Percentiles rank a stretch among this genome's conserved stretches.
Evolutionary conservation across 495 filamentous ascomycete genomes (phyloP).

Genomic region (Cercophora sp.): DNA sequence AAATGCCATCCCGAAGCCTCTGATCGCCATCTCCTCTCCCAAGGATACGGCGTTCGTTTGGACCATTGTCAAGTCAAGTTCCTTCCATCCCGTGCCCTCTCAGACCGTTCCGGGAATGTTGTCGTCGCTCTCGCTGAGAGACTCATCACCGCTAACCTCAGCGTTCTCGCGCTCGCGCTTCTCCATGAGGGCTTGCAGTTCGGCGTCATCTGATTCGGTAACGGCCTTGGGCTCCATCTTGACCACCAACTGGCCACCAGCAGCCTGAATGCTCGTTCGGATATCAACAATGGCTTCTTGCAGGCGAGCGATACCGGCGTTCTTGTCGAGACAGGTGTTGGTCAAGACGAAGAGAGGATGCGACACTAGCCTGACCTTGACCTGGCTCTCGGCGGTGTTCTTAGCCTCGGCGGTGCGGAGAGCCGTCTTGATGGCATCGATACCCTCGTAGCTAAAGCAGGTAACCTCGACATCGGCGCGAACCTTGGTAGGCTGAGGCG

Average conservation of each 20-base stretch:
- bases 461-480: conserved; percentile 97
- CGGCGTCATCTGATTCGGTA: conserved; percentile 95
- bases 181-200: conserved; percentile 96
- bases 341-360: conserved; percentile 93
- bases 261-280: conserved; percentile 63
- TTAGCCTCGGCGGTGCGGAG: conserved; percentile 81
- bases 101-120: conserved; percentile 51
- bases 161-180: conserved; percentile 97
- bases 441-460: conserved; percentile 97
- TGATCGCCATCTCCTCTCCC: background rate
- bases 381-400: conserved; percentile 83
- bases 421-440: conserved; percentile 92
- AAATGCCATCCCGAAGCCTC: background rate
- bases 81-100: background rate
- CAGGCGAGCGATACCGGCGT: conserved; percentile 71
- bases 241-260: conserved; percentile 74
- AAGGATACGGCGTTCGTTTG: background rate
- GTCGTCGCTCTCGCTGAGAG: conserved; percentile 88
- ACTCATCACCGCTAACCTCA: conserved; percentile 95
- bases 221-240: conserved; percentile 99
- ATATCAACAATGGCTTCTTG: conserved; percentile 87
- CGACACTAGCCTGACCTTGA: conserved; percentile 94
- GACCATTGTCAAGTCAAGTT: background rate
- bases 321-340: conserved; percentile 92
- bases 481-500: conserved; percentile 95